Conservation (phyloP, 2,329 filamentous ascomycete genomes). For the Parafenestella ontariensis region DNA sequence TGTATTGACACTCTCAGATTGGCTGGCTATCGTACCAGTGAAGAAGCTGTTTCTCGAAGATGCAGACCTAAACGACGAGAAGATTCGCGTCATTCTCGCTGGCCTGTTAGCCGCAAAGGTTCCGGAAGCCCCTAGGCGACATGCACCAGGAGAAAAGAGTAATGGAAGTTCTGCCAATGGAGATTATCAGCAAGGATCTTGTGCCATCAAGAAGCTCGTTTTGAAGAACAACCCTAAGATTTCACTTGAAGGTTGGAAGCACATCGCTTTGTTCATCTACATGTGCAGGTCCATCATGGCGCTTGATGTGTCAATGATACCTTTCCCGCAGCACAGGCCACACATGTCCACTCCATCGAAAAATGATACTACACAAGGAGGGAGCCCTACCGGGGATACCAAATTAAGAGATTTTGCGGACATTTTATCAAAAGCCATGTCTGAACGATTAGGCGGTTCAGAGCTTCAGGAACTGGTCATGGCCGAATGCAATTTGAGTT, state of each 20-base stretch:
- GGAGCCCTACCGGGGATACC: slow-evolving; percentile 12
- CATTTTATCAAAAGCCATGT: slow-evolving; percentile 76
- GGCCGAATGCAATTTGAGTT: slow-evolving; percentile 76
- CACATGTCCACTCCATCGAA: slow-evolving; percentile 23
- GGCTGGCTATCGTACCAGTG: slow-evolving; percentile 90
- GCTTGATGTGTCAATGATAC: slow-evolving; percentile 84
- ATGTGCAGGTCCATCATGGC: slow-evolving; percentile 86
- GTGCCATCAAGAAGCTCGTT: slow-evolving; percentile 84
- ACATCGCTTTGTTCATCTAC: slow-evolving; percentile 88
- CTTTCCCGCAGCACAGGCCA: slow-evolving; percentile 59
- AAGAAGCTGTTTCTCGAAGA: slow-evolving; percentile 86
- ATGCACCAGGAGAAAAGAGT: slow-evolving; percentile 1
- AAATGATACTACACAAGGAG: slow-evolving; percentile 11
- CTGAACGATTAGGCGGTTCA: slow-evolving; percentile 76
- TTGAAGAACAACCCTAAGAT: slow-evolving; percentile 90
- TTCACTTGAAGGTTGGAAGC: slow-evolving; percentile 85
- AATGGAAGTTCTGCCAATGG: slow-evolving; percentile 21
- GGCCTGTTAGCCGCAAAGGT: slow-evolving; percentile 82
- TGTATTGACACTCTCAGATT: slow-evolving; percentile 87
- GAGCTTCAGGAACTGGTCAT: slow-evolving; percentile 83
- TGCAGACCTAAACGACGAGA: slow-evolving; percentile 85
- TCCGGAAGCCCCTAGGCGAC: slow-evolving; percentile 61
- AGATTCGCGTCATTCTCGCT: slow-evolving; percentile 83
- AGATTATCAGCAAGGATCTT: slow-evolving; percentile 54
- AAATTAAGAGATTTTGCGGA: slow-evolving; percentile 63